These are phyloP conservation scores for Hypoxylon sp. DNA, from an alignment of 2,329 filamentous ascomycete genomes.

Conservation along the genomic window DNA sequence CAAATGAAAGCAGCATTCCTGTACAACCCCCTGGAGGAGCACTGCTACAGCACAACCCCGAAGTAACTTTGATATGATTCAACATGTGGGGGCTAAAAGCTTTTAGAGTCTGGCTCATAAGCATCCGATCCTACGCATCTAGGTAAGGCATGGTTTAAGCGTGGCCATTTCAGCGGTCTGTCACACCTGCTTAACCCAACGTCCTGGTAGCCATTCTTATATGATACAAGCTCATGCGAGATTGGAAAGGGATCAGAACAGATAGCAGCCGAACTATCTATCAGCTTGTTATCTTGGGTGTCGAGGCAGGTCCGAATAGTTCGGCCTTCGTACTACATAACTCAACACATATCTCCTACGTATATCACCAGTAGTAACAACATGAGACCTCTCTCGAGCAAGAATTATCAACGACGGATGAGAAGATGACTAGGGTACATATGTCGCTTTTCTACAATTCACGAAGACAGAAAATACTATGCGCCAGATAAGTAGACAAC, in stretches of 20 bases:
- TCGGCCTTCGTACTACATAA: background rate
- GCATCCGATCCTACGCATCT: background rate
- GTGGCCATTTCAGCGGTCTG: background rate
- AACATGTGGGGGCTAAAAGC: conserved; percentile 1
- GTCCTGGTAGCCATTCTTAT: conserved; percentile 6
- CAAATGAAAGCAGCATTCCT: background rate
- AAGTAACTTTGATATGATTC: conserved; percentile 1
- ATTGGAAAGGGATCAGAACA: background rate
- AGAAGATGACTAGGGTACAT: background rate
- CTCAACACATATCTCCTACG: background rate
- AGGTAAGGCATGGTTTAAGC: background rate
- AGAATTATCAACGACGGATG: background rate
- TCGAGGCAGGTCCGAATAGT: background rate
- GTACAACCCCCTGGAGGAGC: conserved; percentile 2
- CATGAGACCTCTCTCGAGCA: background rate
- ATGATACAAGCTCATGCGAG: conserved; percentile 13
- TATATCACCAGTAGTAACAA: background rate
- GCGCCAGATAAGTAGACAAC: background rate
- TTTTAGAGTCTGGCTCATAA: background rate
- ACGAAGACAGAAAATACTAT: background rate
- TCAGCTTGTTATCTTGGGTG: background rate
- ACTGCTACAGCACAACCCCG: conserved; percentile 20
- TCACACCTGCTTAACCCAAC: conserved; percentile 14
- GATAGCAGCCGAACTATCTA: background rate
- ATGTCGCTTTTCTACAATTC: background rate